Evolutionary conservation across 768 basidiomycete species (phyloP).

Genomic region (Podaxis carcinomalis): DNA sequence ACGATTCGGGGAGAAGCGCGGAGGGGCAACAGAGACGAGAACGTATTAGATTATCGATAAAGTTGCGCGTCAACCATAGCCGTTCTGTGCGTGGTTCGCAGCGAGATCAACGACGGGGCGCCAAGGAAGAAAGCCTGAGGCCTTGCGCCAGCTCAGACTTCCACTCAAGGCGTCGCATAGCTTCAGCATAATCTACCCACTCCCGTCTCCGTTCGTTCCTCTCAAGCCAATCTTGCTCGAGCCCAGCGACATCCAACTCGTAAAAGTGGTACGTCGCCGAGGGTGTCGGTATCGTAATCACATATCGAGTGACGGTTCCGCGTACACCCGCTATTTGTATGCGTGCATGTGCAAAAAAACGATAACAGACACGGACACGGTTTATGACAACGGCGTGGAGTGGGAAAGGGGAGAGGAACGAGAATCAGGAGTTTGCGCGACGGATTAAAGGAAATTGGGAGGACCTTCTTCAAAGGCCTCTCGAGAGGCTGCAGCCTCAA

Average conservation of each 20-base stretch:
- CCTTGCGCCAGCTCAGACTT: conserved; percentile 82
- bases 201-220: conserved; percentile 74
- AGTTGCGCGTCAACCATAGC: background rate
- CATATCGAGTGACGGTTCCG: conserved; percentile 81
- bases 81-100: background rate
- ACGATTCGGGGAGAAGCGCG: too few species aligned
- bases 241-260: conserved; percentile 75
- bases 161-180: conserved; percentile 70
- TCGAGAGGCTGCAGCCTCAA: conserved; percentile 85
- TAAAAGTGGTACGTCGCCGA: conserved; percentile 87
- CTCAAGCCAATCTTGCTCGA: conserved; percentile 83
- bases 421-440: conserved; percentile 70
- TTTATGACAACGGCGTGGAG: conserved; percentile 19
- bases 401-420: conserved; percentile 28
- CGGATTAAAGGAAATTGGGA: conserved; percentile 72
- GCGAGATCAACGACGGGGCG: conserved; percentile 24
- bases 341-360: background rate
- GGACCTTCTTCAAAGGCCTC: conserved; percentile 97
- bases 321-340: conserved; percentile 73
- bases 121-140: conserved; percentile 66
- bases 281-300: conserved; percentile 75
- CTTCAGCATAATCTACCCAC: conserved; percentile 88
- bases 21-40: background rate
- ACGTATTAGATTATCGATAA: conserved; percentile 4
- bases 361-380: conserved; percentile 22